Evolutionary conservation across 805 yeast species (phyloP).

Genomic region (Candida berthetii): DNA sequence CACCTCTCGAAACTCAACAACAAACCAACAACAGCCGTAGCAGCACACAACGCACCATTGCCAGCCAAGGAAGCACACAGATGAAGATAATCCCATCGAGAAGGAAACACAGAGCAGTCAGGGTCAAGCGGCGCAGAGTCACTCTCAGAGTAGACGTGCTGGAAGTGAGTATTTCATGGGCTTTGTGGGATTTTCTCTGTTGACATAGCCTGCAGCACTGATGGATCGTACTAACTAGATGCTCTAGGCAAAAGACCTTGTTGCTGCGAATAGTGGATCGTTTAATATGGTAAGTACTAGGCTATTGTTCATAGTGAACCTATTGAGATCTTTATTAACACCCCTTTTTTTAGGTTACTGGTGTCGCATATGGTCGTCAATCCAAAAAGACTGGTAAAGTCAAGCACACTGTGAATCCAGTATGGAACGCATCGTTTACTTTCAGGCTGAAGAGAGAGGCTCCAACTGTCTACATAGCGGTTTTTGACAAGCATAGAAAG

Average conservation of each 20-base stretch:
- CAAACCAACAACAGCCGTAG: too few relatives aligned
- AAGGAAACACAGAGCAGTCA: constrained; percentile 5
- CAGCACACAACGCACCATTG: too few relatives aligned
- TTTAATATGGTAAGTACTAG: constrained; percentile 6
- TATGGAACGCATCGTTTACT: constrained; percentile 13
- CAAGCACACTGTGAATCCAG: constrained; percentile 17
- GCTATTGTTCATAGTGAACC: too few relatives aligned
- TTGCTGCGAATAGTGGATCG: constrained; percentile 9
- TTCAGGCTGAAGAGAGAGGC: constrained; percentile 7
- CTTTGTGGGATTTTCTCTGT: too few relatives aligned
- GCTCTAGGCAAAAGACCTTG: constrained; percentile 16
- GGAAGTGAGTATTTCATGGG: constrained; percentile 10
- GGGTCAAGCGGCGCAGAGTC: not conserved
- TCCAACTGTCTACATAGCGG: constrained; percentile 14
- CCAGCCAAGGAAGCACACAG: too few relatives aligned
- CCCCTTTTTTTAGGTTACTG: constrained; percentile 8
- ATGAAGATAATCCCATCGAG: constrained; percentile 8
- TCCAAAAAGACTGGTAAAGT: constrained; percentile 13
- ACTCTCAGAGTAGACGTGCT: constrained; percentile 12
- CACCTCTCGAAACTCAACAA: not conserved
- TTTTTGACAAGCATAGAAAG: constrained; percentile 19
- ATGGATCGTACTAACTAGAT: too few relatives aligned
- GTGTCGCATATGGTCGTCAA: constrained; percentile 15
- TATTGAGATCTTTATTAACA: too few relatives aligned
- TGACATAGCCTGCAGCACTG: too few relatives aligned